phyloP scores from a whole-genome alignment of 1,139 yeast genomes.

The Diutina pseudorugosa region DNA sequence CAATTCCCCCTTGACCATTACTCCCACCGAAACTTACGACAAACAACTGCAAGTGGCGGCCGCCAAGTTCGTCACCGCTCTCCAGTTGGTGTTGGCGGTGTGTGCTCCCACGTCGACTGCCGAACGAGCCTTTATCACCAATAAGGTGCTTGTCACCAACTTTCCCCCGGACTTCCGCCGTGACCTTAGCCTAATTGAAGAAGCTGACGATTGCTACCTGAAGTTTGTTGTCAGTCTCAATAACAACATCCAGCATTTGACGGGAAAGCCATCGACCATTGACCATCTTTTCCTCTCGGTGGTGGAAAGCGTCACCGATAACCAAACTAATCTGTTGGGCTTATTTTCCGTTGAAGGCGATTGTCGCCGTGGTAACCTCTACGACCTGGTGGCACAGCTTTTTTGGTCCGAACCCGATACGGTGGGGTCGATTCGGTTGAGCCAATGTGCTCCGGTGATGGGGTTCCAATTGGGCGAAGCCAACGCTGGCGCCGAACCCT shows the following conservation, averaged over 20 bases:
- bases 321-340: neutral
- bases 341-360: neutral
- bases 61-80: neutral
- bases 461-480: neutral
- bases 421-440: neutral
- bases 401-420: neutral
- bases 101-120: neutral
- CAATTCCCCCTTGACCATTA: neutral
- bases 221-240: neutral
- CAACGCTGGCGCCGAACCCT: neutral
- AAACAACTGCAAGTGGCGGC: neutral
- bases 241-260: neutral
- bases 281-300: neutral
- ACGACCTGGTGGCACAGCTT: neutral
- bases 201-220: neutral
- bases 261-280: neutral
- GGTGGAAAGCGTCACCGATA: neutral
- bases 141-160: neutral
- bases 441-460: neutral
- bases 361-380: neutral
- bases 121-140: neutral
- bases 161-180: slow-evolving; percentile 2
- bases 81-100: neutral
- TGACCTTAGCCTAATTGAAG: neutral
- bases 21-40: neutral